Percentiles rank a stretch among this genome's conserved stretches.
Conservation (phyloP, 306 rosid genomes). For the Ormosia semicastrata region DNA sequence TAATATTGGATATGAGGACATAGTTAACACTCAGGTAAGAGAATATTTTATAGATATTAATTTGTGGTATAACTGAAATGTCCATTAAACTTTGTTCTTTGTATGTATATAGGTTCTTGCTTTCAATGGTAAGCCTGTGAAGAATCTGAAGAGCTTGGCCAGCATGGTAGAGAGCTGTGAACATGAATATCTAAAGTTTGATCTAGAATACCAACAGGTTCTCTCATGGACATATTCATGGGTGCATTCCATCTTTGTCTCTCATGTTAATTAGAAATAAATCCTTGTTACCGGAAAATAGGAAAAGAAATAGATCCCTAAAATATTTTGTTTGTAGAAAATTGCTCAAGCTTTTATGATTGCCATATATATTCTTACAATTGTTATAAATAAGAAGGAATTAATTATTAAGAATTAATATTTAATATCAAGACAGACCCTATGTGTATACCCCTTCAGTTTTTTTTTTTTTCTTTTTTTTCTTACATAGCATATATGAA, state of each 20-base stretch:
- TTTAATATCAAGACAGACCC: background rate
- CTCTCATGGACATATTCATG: background rate
- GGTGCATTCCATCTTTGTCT: background rate
- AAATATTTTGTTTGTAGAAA: background rate
- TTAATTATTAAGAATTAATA: background rate
- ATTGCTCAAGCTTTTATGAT: background rate
- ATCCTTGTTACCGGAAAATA: too few species aligned
- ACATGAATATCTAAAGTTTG: conserved; percentile 73
- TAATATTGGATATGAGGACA: conserved; percentile 85
- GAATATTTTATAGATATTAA: background rate
- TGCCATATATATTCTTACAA: background rate
- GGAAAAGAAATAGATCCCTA: background rate
- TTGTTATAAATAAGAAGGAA: background rate
- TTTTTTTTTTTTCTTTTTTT: background rate
- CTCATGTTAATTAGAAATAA: background rate
- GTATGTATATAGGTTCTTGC: conserved; percentile 58
- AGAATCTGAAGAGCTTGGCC: conserved; percentile 73
- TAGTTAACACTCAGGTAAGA: conserved; percentile 82
- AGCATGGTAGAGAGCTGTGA: conserved; percentile 74
- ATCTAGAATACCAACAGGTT: conserved; percentile 88
- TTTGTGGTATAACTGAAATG: background rate
- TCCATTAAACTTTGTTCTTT: background rate
- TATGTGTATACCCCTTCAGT: background rate
- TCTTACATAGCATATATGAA: background rate
- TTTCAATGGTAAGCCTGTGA: conserved; percentile 82